Evolutionary conservation across 225 moss, liverwort and hornwort species (phyloP).

Genomic region (Ulota crispa): DNA sequence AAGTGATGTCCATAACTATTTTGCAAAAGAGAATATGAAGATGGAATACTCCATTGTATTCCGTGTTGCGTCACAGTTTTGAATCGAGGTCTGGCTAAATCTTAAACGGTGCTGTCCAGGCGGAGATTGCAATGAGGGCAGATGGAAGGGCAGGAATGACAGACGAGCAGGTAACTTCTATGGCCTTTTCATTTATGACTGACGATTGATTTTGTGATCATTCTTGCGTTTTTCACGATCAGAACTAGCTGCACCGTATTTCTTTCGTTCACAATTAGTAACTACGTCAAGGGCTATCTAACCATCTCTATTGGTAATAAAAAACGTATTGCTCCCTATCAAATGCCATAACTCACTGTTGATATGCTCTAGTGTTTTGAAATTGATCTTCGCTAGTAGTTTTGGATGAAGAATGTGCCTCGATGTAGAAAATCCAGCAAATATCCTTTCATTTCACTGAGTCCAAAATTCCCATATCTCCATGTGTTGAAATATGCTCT

Average conservation of each 20-base stretch:
- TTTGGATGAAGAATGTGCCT: not conserved
- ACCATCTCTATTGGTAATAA: not conserved
- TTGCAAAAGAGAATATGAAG: not conserved
- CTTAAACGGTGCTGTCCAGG: slow-evolving; percentile 42
- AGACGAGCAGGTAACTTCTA: slow-evolving; percentile 51
- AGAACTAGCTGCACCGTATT: not conserved
- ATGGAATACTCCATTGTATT: not conserved
- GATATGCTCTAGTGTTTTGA: not conserved
- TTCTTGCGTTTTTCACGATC: not conserved
- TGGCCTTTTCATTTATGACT: not conserved
- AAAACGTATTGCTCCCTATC: not conserved
- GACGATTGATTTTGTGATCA: not conserved
- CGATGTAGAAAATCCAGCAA: not conserved
- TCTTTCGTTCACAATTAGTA: not conserved
- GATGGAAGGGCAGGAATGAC: slow-evolving; percentile 82
- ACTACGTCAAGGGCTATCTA: not conserved
- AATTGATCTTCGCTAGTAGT: not conserved
- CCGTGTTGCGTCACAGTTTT: not conserved
- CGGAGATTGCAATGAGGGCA: slow-evolving; percentile 76
- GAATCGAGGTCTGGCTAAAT: slow-evolving; percentile 8
- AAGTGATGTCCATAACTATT: not conserved
- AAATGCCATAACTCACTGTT: not conserved
- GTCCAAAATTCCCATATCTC: not conserved
- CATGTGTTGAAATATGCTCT: not conserved
- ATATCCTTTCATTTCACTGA: not conserved